A percentile compares a stretch with the other conserved stretches of the same genome.
phyloP scores from a whole-genome alignment of 352 stramenopile genomes.

The Pilasporangium apinafurcum region DNA sequence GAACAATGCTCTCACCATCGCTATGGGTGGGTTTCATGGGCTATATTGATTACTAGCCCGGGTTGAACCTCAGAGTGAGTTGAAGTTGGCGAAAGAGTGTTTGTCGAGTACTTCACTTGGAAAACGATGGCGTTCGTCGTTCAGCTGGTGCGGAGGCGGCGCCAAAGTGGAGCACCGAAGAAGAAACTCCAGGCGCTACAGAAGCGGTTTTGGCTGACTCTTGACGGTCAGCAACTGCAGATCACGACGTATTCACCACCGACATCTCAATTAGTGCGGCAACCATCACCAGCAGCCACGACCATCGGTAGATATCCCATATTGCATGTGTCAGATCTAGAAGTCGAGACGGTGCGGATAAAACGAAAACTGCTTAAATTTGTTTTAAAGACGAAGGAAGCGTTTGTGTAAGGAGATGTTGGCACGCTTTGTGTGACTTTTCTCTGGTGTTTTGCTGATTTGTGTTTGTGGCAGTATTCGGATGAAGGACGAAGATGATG shows the following conservation, averaged over 20 bases:
- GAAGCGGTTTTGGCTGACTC: conserved; percentile 14
- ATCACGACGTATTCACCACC: conserved; percentile 4
- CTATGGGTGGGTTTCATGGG: too few species aligned
- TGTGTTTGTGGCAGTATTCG: conserved; percentile 19
- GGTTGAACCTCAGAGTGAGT: conserved; percentile 7
- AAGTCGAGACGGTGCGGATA: conserved; percentile 22
- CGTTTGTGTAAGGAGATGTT: conserved; percentile 18
- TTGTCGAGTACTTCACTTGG: too few species aligned
- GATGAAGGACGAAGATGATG: conserved; percentile 10
- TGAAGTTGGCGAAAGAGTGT: too few species aligned
- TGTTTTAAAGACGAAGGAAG: conserved; percentile 6
- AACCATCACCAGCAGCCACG: conserved; percentile 1
- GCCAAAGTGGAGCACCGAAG: not conserved
- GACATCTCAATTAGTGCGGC: not conserved
- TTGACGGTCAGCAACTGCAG: conserved; percentile 12
- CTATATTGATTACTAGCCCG: too few species aligned
- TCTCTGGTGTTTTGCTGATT: not conserved
- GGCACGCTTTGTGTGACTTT: not conserved
- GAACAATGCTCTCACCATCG: too few species aligned
- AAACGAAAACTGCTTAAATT: conserved; percentile 25
- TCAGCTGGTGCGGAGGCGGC: conserved; percentile 20
- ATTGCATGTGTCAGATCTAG: conserved; percentile 7
- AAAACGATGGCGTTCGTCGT: conserved; percentile 21
- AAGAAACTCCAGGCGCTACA: conserved; percentile 21
- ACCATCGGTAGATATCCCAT: conserved; percentile 2